A percentile compares a stretch with the other conserved stretches of the same genome.
Conservation (phyloP, 2,329 filamentous ascomycete species). For the Eutypa lata region DNA sequence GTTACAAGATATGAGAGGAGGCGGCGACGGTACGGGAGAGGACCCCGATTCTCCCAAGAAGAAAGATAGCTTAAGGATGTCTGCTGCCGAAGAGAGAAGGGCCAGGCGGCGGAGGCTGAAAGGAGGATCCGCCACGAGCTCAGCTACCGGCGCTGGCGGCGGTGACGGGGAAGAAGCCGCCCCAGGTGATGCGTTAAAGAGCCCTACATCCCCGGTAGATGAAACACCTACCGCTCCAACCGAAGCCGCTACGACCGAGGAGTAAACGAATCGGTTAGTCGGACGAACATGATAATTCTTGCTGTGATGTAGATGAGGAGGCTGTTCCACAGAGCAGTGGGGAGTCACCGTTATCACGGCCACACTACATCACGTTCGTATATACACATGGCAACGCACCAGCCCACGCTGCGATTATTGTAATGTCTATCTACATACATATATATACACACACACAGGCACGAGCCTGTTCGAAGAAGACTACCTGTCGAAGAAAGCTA, state of each 20-base stretch:
- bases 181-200: not conserved
- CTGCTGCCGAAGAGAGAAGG: slow-evolving; percentile 36
- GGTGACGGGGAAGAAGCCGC: not conserved
- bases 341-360: not conserved
- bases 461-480: no score
- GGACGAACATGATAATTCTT: not conserved
- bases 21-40: slow-evolving; percentile 56
- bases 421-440: not conserved
- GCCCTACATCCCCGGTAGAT: not conserved
- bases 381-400: not conserved
- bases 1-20: slow-evolving; percentile 75
- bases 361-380: not conserved
- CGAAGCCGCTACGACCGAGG: not conserved
- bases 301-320: not conserved
- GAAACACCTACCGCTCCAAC: not conserved
- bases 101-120: slow-evolving; percentile 29
- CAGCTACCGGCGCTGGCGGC: slow-evolving; percentile 6
- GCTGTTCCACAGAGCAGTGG: not conserved
- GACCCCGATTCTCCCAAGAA: slow-evolving; percentile 51
- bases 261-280: not conserved
- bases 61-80: slow-evolving; percentile 61
- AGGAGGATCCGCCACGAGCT: slow-evolving; percentile 20
- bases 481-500: no score
- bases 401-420: not conserved
- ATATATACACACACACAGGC: not conserved